Evolutionary conservation across 2,329 filamentous ascomycete species (phyloP), one percentile per base, ranked within the genome.

Genomic region (Aureobasidium sp.): DNA sequence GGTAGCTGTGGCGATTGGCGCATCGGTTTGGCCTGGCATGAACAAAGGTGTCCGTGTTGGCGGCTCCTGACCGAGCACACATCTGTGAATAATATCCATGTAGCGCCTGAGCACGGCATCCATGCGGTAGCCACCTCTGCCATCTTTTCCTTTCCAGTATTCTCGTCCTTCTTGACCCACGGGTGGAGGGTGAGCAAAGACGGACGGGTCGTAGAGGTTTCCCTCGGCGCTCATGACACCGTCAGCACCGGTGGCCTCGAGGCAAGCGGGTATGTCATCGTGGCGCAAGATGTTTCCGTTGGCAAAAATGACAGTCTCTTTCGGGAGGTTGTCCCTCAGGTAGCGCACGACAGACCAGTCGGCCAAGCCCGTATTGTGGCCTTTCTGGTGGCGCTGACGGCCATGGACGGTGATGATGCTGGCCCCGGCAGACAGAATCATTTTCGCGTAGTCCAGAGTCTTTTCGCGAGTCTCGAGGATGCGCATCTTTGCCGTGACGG

Each of bases 221-320:
- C 91, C 94, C 75, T 99, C 94, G 5, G 94, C 94, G 67, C 88
- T 93, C 94, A 99, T 97, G 57, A 99, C 85, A 19, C 83, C 94
- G 73, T 99, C 94, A 1, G 87, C 93, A 0, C 92, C 91, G 0
- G 94, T 99, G 5, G 81, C 90, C 54, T 85, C 83, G 22, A 99
- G 77, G 70, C 93, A 97, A 22, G 77, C 78, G 56, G 87, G 82
- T 12, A 99, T 78, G 71, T 99, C 93, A 0, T 80, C 86, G 63
- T 88, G 82, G 72, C 90, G 88, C 63, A 99, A 77, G 39, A 97
- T 87, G 70, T 99, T 99, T 14, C 94, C 94, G 73, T 99, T 99
- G 3, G 94, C 94, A 71, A 99, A 97, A 2, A 99, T 84, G 27
- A 99, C 94, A 8, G 91, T 95, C 52, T 97, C 91, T 1, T 82